Base-by-base conservation (phyloP, 495 filamentous ascomycete species). In the Penicillium antarcticum region DNA sequence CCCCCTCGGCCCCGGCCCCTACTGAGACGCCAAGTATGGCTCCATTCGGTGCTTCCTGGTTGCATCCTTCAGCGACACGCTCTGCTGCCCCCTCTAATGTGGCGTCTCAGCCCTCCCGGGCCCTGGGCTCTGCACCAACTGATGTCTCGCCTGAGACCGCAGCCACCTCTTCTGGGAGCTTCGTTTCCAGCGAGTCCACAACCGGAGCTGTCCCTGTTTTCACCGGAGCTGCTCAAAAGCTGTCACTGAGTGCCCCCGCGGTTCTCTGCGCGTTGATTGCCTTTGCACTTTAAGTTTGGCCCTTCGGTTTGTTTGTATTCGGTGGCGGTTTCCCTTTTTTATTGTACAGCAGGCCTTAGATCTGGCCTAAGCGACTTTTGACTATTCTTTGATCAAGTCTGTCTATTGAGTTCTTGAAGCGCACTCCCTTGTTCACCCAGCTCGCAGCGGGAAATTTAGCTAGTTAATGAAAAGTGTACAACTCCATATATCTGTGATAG, bases 191-290 rank as follows among this genome's bases (percentile, higher is more conserved):
- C 14, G 43, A 19, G 13, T 52, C 67, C 3, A 56, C 58, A 13
- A 51, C 47, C 14, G 60, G 60, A 14, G 29, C 38, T 12, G 52
- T 42, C 35, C 55, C 67, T 7, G 43, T 66, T 13, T 70, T 69
- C 45, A 72, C 69, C 8, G 63, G 63, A 9, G 57, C 52, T 19
- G 69, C 61, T 3, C 55, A 49, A 42, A 62, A 50, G 42, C 18
- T 65, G 21, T 61, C 58, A n/a, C n/a, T 62, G 2, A 52, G 61
- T 39, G 40, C 58, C 14, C 42, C 61, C 3, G 40, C 49, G 8
- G 17, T 67, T 13, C 16, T 61, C 7, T 55, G 46, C 17, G 61
- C 53, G 8, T 17, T 66, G 40, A 16, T 66, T 12, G 33, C 61
- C 17, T 56, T 51, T 16, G 58, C 4, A 9, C 3, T 29, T 11